Conservation (phyloP, 1,284 basidiomycete species). For the Ceratobasidium sp. region DNA sequence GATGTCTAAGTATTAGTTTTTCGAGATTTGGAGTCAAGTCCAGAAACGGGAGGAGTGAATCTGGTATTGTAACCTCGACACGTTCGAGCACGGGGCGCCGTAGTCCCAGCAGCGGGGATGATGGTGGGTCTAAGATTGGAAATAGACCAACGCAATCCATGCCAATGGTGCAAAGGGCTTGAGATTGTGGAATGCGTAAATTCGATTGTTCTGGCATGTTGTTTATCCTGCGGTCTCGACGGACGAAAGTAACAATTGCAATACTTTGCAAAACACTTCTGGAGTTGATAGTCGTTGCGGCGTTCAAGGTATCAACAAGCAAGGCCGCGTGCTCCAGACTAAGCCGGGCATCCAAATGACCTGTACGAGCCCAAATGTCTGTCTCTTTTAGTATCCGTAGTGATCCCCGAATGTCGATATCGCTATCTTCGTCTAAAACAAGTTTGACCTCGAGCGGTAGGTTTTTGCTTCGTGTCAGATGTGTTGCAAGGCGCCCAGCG, state of each 20-base stretch:
- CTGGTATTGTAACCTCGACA: background rate
- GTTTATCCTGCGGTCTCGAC: background rate
- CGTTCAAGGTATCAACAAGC: background rate
- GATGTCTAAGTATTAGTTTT: background rate
- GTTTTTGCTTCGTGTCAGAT: too few relatives aligned
- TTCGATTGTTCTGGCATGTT: background rate
- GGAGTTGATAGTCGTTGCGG: background rate
- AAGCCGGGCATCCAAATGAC: background rate
- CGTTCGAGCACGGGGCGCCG: background rate
- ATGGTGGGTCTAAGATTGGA: background rate
- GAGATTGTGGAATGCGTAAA: background rate
- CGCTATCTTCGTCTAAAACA: too few relatives aligned
- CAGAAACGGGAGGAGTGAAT: background rate
- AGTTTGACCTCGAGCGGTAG: too few relatives aligned
- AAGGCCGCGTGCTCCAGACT: background rate
- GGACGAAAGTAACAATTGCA: background rate
- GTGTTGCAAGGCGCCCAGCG: too few relatives aligned
- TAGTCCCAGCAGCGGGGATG: background rate
- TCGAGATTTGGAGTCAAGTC: background rate
- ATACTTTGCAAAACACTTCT: background rate
- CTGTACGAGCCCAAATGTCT: too few relatives aligned
- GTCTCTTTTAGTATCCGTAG: too few relatives aligned
- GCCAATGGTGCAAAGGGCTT: background rate
- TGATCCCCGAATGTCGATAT: too few relatives aligned
- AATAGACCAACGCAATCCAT: background rate